Evolutionary conservation across 2,329 filamentous ascomycete species (phyloP), one percentile per base, ranked within the genome.

Genomic region (Bipolaris cookei): DNA sequence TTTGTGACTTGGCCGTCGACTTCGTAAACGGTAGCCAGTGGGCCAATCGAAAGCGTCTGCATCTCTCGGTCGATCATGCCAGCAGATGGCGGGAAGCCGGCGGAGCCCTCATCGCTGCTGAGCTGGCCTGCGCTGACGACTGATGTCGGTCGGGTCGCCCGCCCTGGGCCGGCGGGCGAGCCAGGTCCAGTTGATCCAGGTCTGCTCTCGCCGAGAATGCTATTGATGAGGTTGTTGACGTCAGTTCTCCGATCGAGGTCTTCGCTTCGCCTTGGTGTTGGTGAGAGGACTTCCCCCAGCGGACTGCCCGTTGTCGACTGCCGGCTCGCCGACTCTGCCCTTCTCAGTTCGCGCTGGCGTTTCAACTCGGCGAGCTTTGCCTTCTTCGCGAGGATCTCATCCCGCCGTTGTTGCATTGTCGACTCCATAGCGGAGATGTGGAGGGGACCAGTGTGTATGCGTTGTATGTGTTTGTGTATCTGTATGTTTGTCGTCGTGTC

Each of bases 291-390:
- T 86, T 96, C 92, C 76, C 84, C 85, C 51, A 86, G 79, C 49
- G 85, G 80, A 72, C 86, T 85, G 58, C 87, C 87, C 11, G 65
- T 72, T 74, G 87, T 90, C 1, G 73, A 74, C 71, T 88, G 85
- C 66, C 92, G 86, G 66, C 82, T 87, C 61, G 84, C 85, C 58
- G 83, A 86, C 68, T 90, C 87, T 75, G 96, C 91, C 74, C 85
- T 90, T 63, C 91, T 86, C 58, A 93, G 86, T 68, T 96, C 92
- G 69, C 95, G 87, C 80, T 97, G 92, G 61, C 91, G 87, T 81
- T 97, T 97, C 65, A 99, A 85, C 84, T 98, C 95, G 47, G 91
- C 93, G 70, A 99, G 91, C 83, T 95, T 97, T 62, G 93, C 94
- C 83, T 91, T 94, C 82, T 99, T 99, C 67, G 92, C 93, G 69